Evolutionary conservation across 257 asterid genomes (phyloP), one percentile per base, ranked within the genome.

Genomic region (Petrea volubilis): DNA sequence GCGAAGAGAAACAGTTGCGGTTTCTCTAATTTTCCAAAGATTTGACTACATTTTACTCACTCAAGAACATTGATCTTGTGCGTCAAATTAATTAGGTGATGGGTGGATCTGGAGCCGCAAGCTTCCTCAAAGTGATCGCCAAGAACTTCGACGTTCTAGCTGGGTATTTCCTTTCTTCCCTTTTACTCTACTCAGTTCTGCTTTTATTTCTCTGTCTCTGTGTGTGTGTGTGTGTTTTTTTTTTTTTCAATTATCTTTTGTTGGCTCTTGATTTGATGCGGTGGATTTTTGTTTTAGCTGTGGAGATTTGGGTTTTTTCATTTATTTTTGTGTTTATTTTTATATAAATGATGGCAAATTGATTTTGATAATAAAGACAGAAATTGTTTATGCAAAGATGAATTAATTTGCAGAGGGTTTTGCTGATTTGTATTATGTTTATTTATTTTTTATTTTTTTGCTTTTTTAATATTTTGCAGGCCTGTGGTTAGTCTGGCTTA

Each of bases 401-500:
- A n/a, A 3, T 38, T 9, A 3, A 5, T 55, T 20, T 2, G n/a
- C 13, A 9, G n/a, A n/a, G 24, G 67, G 67, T 47, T n/a, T n/a
- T n/a, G n/a, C n/a, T n/a, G n/a, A n/a, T n/a, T n/a, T n/a, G n/a
- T n/a, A n/a, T n/a, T 74, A 66, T 62, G 29, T 59, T 3, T 41
- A 1, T 53, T 58, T 70, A 0, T 56, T 52, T 61, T 3, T 14
- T 47, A 15, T 15, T 6, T 56, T 59, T 62, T 50, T 1, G 18
- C 78, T 2, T 60, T 5, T 67, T 73, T 80, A 59, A 38, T 24
- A 29, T 57, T 15, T 56, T 87, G 80, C 98, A 93, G 97, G 96
- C 98, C 96, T 46, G 93, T 87, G 82, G 93, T 94, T 79, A 89
- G 87, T 87, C 90, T 94, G 77, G 77, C 67, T 33, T 94, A 84